phyloP scores from a whole-genome alignment of 352 stramenopile genomes.

The Globisporangium cederbergense region DNA sequence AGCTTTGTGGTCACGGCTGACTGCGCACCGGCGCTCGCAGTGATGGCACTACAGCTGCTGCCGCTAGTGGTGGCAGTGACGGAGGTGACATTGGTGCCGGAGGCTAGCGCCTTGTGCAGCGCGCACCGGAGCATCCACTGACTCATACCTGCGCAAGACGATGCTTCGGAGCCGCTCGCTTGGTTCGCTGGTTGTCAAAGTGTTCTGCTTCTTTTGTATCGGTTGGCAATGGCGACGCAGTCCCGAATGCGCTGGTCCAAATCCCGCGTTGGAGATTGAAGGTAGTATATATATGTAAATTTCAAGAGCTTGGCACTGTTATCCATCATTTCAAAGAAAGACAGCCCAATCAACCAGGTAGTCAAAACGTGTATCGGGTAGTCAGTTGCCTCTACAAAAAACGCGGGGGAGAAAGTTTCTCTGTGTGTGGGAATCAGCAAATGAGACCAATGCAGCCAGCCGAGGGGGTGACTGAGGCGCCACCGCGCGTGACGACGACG shows the following conservation, averaged over 20 bases:
- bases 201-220: slow-evolving; percentile 5
- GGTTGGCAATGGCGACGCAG: slow-evolving; percentile 3
- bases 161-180: not conserved
- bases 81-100: slow-evolving; percentile 12
- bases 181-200: slow-evolving; percentile 9
- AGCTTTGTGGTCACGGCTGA: slow-evolving; percentile 9
- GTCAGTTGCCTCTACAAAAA: too few relatives aligned
- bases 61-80: not conserved
- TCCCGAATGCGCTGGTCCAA: slow-evolving; percentile 1
- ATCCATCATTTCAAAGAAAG: too few relatives aligned
- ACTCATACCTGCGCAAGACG: slow-evolving; percentile 19
- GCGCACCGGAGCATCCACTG: slow-evolving; percentile 41
- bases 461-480: not conserved
- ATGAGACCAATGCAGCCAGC: not conserved
- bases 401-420: not conserved
- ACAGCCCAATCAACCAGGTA: too few relatives aligned
- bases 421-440: not conserved
- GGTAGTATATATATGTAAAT: not conserved
- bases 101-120: slow-evolving; percentile 21
- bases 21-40: not conserved
- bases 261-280: not conserved
- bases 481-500: not conserved
- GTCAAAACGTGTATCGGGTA: too few relatives aligned
- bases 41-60: not conserved
- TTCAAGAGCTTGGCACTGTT: too few relatives aligned